Evolutionary conservation across 176 grass and related monocot species (phyloP).

Genomic region (Musa beccarii): DNA sequence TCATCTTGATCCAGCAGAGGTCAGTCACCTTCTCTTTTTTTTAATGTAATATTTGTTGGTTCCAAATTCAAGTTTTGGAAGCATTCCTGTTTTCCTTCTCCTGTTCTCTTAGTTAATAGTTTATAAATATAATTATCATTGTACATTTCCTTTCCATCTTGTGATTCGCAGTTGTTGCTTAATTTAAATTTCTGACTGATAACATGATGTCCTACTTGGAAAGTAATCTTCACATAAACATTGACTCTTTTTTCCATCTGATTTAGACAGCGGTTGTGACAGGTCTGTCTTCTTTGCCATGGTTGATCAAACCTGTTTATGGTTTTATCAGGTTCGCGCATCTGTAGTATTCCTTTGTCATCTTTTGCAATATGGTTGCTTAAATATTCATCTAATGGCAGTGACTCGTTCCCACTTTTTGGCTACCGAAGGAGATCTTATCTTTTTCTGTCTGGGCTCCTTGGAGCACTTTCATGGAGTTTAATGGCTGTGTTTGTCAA

Average conservation of each 20-base stretch:
- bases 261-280: constrained; percentile 95
- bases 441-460: constrained; percentile 82
- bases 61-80: background rate
- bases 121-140: background rate
- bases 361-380: constrained; percentile 1
- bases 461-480: constrained; percentile 94
- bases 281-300: constrained; percentile 81
- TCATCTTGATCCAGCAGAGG: constrained; percentile 95
- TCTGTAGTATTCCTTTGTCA: background rate
- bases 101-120: background rate
- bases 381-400: constrained; percentile 38
- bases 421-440: constrained; percentile 97
- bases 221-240: background rate
- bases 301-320: constrained; percentile 96
- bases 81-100: background rate
- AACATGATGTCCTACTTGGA: background rate
- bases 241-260: constrained; percentile 32
- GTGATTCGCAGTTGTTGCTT: background rate
- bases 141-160: background rate
- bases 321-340: constrained; percentile 81
- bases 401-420: constrained; percentile 95
- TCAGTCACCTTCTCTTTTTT: constrained; percentile 15
- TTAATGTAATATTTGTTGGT: background rate
- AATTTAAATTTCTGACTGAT: too few species aligned
- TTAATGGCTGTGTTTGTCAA: constrained; percentile 82